phyloP scores from a whole-genome alignment of 768 basidiomycete species.

The Sistotremastrum suecicum region DNA sequence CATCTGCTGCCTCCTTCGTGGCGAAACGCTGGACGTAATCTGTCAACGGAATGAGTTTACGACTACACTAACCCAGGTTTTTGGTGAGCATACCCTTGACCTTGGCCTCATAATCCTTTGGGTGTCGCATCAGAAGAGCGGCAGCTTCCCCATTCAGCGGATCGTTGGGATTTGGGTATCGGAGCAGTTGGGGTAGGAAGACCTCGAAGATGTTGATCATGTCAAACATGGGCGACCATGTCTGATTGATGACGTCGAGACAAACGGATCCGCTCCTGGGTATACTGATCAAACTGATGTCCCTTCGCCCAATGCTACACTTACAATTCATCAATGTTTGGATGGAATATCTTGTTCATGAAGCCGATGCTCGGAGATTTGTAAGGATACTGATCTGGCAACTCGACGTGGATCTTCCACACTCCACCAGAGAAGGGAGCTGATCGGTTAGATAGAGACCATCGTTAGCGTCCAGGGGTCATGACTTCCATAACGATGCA shows the following conservation, averaged over 20 bases:
- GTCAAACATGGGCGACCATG: slow-evolving; percentile 99
- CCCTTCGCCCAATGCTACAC: slow-evolving; percentile 18
- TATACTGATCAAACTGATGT: not conserved
- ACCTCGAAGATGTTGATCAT: slow-evolving; percentile 99
- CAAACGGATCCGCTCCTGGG: slow-evolving; percentile 92
- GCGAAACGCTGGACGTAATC: slow-evolving; percentile 96
- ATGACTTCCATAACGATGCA: not conserved
- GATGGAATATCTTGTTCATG: slow-evolving; percentile 99
- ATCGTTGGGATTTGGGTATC: slow-evolving; percentile 97
- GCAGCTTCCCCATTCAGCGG: slow-evolving; percentile 98
- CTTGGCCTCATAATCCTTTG: slow-evolving; percentile 87
- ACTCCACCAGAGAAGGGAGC: slow-evolving; percentile 96
- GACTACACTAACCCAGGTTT: not conserved
- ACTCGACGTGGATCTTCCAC: slow-evolving; percentile 99
- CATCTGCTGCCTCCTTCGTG: slow-evolving; percentile 79
- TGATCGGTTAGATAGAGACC: slow-evolving; percentile 15
- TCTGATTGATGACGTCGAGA: slow-evolving; percentile 97
- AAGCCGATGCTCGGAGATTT: slow-evolving; percentile 99
- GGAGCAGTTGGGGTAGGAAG: slow-evolving; percentile 90
- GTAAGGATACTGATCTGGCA: slow-evolving; percentile 97
- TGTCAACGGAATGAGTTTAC: slow-evolving; percentile 16
- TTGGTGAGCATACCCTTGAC: slow-evolving; percentile 59
- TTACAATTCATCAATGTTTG: slow-evolving; percentile 97
- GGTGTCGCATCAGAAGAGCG: slow-evolving; percentile 92
- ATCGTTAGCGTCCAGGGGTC: not conserved